phyloP scores from a whole-genome alignment of 108 stramenopile species.

The Cyclotella distinguenda region DNA sequence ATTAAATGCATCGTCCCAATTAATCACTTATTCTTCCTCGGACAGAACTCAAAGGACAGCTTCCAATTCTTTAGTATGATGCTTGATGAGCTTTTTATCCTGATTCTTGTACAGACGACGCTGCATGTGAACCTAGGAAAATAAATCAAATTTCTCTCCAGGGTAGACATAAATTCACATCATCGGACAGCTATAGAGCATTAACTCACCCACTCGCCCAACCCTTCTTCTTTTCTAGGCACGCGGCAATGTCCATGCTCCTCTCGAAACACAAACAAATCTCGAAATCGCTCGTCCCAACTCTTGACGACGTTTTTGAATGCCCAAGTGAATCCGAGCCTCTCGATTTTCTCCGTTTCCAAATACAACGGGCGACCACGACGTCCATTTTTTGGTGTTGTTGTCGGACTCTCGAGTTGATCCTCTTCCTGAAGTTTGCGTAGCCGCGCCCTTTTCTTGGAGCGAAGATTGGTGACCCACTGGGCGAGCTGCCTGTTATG shows the following conservation, averaged over 20 bases:
- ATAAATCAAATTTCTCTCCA: not conserved
- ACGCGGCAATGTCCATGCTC: slow-evolving; percentile 11
- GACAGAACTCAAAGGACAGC: not conserved
- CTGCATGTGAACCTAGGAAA: slow-evolving; percentile 4
- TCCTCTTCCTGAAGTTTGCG: slow-evolving; percentile 1
- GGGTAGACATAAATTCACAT: not conserved
- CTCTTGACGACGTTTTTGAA: not conserved
- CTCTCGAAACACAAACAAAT: slow-evolving; percentile 1
- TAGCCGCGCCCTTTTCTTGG: not conserved
- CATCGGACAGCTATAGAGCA: not conserved
- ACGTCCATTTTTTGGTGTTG: slow-evolving; percentile 2
- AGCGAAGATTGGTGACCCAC: slow-evolving; percentile 7
- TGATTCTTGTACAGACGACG: not conserved
- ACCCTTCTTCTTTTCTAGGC: slow-evolving; percentile 4
- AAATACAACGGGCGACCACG: not conserved
- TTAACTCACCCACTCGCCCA: slow-evolving; percentile 11
- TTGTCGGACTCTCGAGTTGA: not conserved
- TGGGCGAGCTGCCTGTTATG: not conserved
- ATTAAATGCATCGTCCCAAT: slow-evolving; percentile 2
- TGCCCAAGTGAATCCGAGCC: slow-evolving; percentile 4
- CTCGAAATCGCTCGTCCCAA: slow-evolving; percentile 13
- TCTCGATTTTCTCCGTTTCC: not conserved
- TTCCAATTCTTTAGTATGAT: not conserved
- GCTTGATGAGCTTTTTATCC: slow-evolving; percentile 9
- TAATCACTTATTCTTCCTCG: not conserved